These are phyloP conservation scores for Cercophora scortea DNA, from an alignment of 495 filamentous ascomycete genomes.

Conservation along the genomic window DNA sequence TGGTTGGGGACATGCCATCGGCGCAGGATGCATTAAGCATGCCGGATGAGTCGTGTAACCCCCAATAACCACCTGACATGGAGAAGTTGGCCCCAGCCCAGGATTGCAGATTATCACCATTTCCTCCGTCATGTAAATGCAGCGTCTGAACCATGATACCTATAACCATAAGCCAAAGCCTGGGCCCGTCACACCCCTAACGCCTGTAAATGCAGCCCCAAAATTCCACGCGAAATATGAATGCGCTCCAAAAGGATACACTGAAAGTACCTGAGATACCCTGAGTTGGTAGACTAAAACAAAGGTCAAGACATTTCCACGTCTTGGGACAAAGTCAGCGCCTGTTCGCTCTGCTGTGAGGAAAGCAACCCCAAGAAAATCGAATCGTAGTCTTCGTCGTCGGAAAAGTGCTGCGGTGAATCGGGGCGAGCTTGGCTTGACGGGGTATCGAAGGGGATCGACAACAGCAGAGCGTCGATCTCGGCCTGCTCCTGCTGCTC, in stretches of 20 bases:
- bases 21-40: conserved; percentile 64
- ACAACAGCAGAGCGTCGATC: conserved; percentile 45
- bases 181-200: neutral
- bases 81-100: neutral
- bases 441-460: neutral
- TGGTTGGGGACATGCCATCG: conserved; percentile 81
- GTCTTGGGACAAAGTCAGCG: conserved; percentile 7
- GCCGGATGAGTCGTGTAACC: conserved; percentile 63
- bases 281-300: neutral
- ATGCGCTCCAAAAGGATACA: neutral
- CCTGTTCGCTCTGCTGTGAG: conserved; percentile 1
- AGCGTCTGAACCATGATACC: neutral
- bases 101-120: neutral
- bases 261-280: neutral
- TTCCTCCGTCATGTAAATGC: neutral
- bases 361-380: conserved; percentile 45
- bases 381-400: conserved; percentile 54
- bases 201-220: neutral
- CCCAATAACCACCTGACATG: conserved; percentile 44
- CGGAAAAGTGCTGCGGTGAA: conserved; percentile 26
- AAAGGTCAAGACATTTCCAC: conserved; percentile 25
- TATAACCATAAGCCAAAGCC: too few relatives aligned
- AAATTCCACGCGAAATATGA: neutral
- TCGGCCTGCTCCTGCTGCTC: conserved; percentile 49
- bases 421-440: neutral